phyloP scores from a whole-genome alignment of 2,329 filamentous ascomycete species.

The Neofusicoccum sp. region DNA sequence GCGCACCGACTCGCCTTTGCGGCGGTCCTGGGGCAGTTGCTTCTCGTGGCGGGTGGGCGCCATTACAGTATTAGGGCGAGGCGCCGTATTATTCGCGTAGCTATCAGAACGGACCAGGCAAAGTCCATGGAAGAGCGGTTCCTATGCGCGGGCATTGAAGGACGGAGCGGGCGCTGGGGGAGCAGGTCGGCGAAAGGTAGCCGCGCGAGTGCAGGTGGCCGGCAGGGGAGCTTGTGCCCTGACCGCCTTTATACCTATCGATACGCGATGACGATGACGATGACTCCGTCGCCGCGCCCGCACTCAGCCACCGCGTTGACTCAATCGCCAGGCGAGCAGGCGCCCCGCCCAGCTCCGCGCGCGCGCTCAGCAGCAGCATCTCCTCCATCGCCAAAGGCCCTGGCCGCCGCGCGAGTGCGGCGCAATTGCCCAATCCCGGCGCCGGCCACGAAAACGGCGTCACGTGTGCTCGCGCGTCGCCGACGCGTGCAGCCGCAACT shows the following conservation, averaged over 20 bases:
- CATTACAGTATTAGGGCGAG: slow-evolving; percentile 28
- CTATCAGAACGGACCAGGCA: slow-evolving; percentile 22
- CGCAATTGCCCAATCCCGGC: neutral
- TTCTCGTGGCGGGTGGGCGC: slow-evolving; percentile 49
- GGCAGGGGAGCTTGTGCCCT: slow-evolving; percentile 5
- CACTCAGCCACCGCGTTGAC: slow-evolving; percentile 13
- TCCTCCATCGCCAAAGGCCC: neutral
- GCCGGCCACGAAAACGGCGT: neutral
- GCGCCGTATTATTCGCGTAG: slow-evolving; percentile 20
- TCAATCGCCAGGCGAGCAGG: slow-evolving; percentile 4
- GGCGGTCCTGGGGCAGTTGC: slow-evolving; percentile 71
- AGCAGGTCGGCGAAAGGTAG: neutral
- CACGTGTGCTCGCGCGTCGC: slow-evolving; percentile 8
- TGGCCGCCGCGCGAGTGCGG: neutral
- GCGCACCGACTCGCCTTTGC: slow-evolving; percentile 81
- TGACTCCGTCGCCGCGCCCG: neutral
- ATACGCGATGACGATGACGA: slow-evolving; percentile 1
- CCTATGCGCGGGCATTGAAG: slow-evolving; percentile 19
- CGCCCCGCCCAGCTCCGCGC: neutral
- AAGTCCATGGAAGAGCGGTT: slow-evolving; percentile 20
- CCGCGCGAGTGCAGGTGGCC: neutral
- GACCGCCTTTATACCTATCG: slow-evolving; percentile 12
- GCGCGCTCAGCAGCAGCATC: neutral
- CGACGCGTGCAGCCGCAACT: neutral
- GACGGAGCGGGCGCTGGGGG: neutral